These are phyloP conservation scores for Casuarina glauca DNA, from an alignment of 306 rosid species.

Conservation along the genomic window DNA sequence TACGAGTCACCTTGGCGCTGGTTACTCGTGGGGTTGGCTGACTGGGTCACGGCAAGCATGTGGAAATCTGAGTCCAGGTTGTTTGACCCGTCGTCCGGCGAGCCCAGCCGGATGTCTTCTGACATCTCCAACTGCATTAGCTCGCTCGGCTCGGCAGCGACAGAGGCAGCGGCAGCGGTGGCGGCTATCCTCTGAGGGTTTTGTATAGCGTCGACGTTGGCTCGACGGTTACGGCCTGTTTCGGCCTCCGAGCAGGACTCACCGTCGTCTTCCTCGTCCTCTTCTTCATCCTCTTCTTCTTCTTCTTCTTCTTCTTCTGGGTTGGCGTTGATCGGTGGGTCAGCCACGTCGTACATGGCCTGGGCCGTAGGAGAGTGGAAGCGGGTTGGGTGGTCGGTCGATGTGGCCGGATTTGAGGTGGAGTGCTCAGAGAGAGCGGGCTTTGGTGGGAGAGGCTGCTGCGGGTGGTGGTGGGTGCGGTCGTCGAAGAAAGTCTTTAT, in stretches of 20 bases:
- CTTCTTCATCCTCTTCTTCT: conserved; percentile 24
- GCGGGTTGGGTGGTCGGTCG: conserved; percentile 41
- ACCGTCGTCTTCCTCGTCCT: conserved; percentile 28
- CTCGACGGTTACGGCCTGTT: conserved; percentile 19
- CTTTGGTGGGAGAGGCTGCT: conserved; percentile 52
- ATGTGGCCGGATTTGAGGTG: conserved; percentile 77
- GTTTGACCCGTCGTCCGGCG: conserved; percentile 80
- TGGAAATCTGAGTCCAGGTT: conserved; percentile 72
- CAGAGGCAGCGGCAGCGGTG: not conserved
- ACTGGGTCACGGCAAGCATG: conserved; percentile 48
- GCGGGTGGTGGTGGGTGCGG: conserved; percentile 36
- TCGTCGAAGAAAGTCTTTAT: conserved; percentile 66
- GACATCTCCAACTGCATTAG: conserved; percentile 82
- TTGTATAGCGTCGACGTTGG: not conserved
- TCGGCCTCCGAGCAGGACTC: conserved; percentile 64
- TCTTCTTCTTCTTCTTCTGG: conserved; percentile 47
- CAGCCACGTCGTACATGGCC: conserved; percentile 32
- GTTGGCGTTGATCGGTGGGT: conserved; percentile 24
- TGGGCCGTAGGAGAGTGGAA: conserved; percentile 37
- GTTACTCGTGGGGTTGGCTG: conserved; percentile 17
- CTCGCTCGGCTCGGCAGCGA: conserved; percentile 58
- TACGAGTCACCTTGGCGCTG: conserved; percentile 36
- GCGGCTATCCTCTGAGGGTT: conserved; percentile 13
- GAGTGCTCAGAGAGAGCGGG: conserved; percentile 89
- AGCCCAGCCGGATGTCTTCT: conserved; percentile 78